Evolutionary conservation across 78 protist species (phyloP), one percentile per base, ranked within the genome.

Genomic region (slime mould (Dictyostelium discoideum)): DNA sequence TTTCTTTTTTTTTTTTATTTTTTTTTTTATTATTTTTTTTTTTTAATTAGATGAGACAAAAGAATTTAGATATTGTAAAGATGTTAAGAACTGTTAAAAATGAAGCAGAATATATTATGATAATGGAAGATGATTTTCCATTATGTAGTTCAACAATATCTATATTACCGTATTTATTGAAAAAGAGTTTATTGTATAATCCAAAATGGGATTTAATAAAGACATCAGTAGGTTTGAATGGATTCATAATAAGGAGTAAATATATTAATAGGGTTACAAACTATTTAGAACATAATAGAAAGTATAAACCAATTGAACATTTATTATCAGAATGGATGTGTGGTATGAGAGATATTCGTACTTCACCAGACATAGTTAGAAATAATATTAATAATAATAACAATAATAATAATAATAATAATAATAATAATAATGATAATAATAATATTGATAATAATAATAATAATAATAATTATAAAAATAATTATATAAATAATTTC

Each of bases 291-390:
- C 67, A 60, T 1, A 88, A 88, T 20, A 65, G 54, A 39, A 29
- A 80, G 44, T 20, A 79, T 81, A 88, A 67, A 44, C 44, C 86
- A n/a, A 18, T 46, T 13, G 82, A 81, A 16, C 16, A 18, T 13
- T 29, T 88, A 20, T 67, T 88, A 24, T 60, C 86, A 11, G 94
- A 88, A 46, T 88, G 79, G 63, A 88, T 88, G 85, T 88, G 94
- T 29, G 94, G 94, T 10, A 88, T 88, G 94, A 54, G 87, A 44
- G 82, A 67, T 18, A 44, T 57, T 39, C 39, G 94, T 65, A 42
- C 22, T 26, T 85, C 86, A 32, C 69, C 69, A 20, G 69, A 60
- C 20, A 60, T 20, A 60, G 1, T 13, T 13, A 54, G n/a, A 54
- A 54, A 76, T 76, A 76, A 76, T 76, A 76, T 40, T 76, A 76